Percentiles rank a stretch among this genome's conserved stretches.
Conservation (phyloP, 768 basidiomycete species). For the Amanita rimosa region DNA sequence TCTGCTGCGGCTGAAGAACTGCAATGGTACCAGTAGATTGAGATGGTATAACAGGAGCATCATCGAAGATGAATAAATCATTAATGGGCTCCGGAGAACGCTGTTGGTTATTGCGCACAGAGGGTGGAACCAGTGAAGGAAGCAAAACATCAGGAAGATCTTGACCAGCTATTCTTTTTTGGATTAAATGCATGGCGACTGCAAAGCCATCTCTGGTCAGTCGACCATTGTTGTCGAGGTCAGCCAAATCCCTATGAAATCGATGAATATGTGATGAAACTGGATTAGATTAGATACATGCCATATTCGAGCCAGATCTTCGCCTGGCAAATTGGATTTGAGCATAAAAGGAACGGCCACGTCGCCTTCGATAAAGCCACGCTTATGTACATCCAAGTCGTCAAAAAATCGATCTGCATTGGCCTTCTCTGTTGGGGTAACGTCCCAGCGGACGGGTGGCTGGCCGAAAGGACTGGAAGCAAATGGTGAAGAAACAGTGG, state of each 20-base stretch:
- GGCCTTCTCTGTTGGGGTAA: conserved; percentile 71
- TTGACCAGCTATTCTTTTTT: conserved; percentile 69
- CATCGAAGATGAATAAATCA: conserved; percentile 43
- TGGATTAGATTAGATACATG: conserved; percentile 25
- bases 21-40: conserved; percentile 26
- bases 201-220: conserved; percentile 91
- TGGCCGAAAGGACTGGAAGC: conserved; percentile 16
- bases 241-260: conserved; percentile 75
- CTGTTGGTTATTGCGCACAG: conserved; percentile 41
- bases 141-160: conserved; percentile 69
- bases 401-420: conserved; percentile 72
- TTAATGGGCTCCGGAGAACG: conserved; percentile 33
- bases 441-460: conserved; percentile 57
- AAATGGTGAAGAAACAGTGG: conserved; percentile 12
- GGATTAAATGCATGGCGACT: conserved; percentile 90
- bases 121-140: conserved; percentile 68
- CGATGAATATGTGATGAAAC: conserved; percentile 2
- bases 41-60: conserved; percentile 35
- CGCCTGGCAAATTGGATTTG: conserved; percentile 75
- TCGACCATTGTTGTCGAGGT: conserved; percentile 78
- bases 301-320: conserved; percentile 87
- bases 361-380: conserved; percentile 84
- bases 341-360: conserved; percentile 94
- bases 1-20: conserved; percentile 20
- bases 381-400: conserved; percentile 60